These are phyloP conservation scores for Globisporangium nagaii DNA, from an alignment of 352 stramenopile genomes.

Conservation along the genomic window DNA sequence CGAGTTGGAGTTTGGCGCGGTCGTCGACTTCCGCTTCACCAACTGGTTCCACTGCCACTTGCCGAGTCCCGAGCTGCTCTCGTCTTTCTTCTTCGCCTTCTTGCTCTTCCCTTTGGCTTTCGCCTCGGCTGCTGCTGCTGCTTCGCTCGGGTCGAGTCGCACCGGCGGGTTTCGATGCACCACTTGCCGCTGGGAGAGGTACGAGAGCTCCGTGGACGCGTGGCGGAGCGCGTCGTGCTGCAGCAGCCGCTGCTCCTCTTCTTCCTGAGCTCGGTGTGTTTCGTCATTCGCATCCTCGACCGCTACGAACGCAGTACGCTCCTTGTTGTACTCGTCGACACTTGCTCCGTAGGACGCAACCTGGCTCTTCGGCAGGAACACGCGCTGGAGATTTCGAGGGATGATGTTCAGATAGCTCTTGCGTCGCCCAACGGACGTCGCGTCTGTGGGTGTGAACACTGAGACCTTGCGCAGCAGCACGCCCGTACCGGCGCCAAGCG, in stretches of 20 bases:
- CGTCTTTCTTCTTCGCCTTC: conserved; percentile 26
- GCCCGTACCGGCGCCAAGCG: conserved; percentile 37
- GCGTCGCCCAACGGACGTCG: conserved; percentile 29
- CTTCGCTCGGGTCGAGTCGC: conserved; percentile 13
- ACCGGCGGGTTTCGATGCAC: conserved; percentile 68
- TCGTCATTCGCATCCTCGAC: conserved; percentile 22
- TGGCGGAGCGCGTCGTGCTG: conserved; percentile 42
- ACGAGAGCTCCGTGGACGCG: conserved; percentile 64
- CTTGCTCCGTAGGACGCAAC: conserved; percentile 19
- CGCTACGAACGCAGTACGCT: conserved; percentile 24
- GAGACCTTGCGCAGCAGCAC: conserved; percentile 69
- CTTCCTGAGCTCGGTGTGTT: conserved; percentile 13
- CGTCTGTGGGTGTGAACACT: conserved; percentile 54
- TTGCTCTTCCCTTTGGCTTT: conserved; percentile 18
- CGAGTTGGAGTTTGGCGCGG: too few relatives aligned
- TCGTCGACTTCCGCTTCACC: conserved; percentile 26
- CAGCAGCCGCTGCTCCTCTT: conserved; percentile 26
- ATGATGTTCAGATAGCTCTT: conserved; percentile 74
- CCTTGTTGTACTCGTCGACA: conserved; percentile 46
- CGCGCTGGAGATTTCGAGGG: conserved; percentile 48
- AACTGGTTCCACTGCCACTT: conserved; percentile 68
- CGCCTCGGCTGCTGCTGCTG: not conserved
- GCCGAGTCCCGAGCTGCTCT: conserved; percentile 31
- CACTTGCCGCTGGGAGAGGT: conserved; percentile 75
- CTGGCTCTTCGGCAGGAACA: conserved; percentile 39